These are phyloP conservation scores for Salvia hispanica DNA, from an alignment of 257 asterid species.

Conservation along the genomic window DNA sequence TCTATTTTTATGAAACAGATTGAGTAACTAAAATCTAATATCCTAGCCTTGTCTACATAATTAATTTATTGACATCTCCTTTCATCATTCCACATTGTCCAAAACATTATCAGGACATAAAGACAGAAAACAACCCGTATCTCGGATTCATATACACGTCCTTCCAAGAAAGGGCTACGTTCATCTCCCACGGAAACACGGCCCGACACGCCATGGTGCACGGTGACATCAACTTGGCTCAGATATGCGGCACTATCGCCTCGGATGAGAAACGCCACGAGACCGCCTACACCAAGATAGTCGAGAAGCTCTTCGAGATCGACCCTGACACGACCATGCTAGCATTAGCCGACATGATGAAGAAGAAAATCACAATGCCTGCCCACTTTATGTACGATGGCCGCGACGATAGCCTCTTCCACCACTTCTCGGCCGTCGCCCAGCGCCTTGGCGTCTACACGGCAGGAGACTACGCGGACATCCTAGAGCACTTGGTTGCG, in stretches of 20 bases:
- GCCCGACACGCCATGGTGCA: slow-evolving; percentile 70
- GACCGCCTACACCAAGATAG: slow-evolving; percentile 80
- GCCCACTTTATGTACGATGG: slow-evolving; percentile 90
- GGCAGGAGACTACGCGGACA: slow-evolving; percentile 74
- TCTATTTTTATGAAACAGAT: too few species aligned
- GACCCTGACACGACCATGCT: slow-evolving; percentile 75
- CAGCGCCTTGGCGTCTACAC: slow-evolving; percentile 77
- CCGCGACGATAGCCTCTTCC: slow-evolving; percentile 61
- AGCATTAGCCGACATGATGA: slow-evolving; percentile 82
- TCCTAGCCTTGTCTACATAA: too few species aligned
- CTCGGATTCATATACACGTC: slow-evolving; percentile 85
- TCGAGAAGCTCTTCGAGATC: slow-evolving; percentile 72
- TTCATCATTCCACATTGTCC: too few species aligned
- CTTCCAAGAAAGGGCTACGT: slow-evolving; percentile 86
- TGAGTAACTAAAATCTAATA: too few species aligned
- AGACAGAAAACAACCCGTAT: slow-evolving; percentile 76
- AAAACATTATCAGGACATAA: too few species aligned
- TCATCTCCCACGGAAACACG: slow-evolving; percentile 79
- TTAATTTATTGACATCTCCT: too few species aligned
- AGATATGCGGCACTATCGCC: slow-evolving; percentile 76
- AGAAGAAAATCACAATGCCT: slow-evolving; percentile 79
- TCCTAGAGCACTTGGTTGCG: slow-evolving; percentile 65
- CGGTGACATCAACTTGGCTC: slow-evolving; percentile 74
- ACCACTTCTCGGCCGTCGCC: slow-evolving; percentile 72
- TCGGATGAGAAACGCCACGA: slow-evolving; percentile 86